Base-by-base conservation (phyloP, 78 protist species). In the Anaeramoeba ignava region DNA sequence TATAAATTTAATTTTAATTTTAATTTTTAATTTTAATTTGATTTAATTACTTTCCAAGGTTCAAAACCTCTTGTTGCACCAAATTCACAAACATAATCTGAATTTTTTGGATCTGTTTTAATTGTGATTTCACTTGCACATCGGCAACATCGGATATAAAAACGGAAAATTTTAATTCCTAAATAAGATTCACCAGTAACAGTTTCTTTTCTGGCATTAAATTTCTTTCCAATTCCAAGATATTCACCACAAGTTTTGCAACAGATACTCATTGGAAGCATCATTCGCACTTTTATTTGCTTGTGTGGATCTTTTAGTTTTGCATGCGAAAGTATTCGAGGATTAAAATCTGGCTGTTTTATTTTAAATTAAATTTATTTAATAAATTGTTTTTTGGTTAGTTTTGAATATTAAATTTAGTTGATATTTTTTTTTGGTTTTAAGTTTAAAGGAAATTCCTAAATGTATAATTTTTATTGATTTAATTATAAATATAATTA, bases 181-280 rank as follows among this genome's bases (percentile, higher is more conserved):
- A 93, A 90, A 81, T 94, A 96, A 17, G 78, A 82, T 39, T 92
- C 95, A n/a, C 91, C 97, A 36, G 73, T 41, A 17, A 91, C 93
- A 54, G 92, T 87, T 79, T 95, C 99, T 78, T 95, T 92, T 78
- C 90, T 82, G 17, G 97, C 85, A 85, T 94, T 94, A 86, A 97
- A 95, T 42, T 96, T 96, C 81, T 86, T 93, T 3, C 95, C 98
- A 3, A 89, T 81, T 42, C 90, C 87, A 0, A 92, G 83, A 89
- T 88, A 94, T 82, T 95, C 97, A 81, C 96, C 95, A 84, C 99
- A 97, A 37, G 85, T 87, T 42, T 67, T 83, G 84, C 98, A 96
- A 79, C 92, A 86, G 73, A 95, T 68, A 78, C 90, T 89, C 93
- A 96, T 91, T 3, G 99, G 99, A 37, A 96, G 39, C 99, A 95